phyloP scores from a whole-genome alignment of 2,329 filamentous ascomycete species.

The Talaromyces sp. region DNA sequence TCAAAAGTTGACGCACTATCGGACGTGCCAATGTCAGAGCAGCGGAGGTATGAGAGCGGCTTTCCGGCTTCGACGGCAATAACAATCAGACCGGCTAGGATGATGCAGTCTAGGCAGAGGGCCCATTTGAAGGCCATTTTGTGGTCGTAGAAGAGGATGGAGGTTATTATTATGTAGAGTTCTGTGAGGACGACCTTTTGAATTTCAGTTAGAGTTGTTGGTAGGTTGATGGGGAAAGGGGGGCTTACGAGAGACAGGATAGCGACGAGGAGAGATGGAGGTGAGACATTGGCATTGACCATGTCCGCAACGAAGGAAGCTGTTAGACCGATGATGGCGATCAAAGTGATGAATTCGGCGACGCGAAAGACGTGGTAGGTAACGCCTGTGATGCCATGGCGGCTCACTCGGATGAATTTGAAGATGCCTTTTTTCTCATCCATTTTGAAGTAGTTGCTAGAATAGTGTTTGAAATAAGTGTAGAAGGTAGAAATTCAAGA shows the following conservation, averaged over 20 bases:
- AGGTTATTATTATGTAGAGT: slow-evolving; percentile 75
- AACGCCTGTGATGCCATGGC: slow-evolving; percentile 70
- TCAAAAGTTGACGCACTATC: slow-evolving; percentile 52
- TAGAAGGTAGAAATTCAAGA: neutral
- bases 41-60: slow-evolving; percentile 76
- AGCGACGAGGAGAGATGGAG: slow-evolving; percentile 67
- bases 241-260: slow-evolving; percentile 16
- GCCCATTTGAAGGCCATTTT: slow-evolving; percentile 72
- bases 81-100: slow-evolving; percentile 75
- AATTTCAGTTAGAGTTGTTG: slow-evolving; percentile 24
- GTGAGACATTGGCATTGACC: slow-evolving; percentile 61
- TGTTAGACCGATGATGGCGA: slow-evolving; percentile 75
- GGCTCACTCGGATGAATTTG: slow-evolving; percentile 24
- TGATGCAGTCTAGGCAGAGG: slow-evolving; percentile 62
- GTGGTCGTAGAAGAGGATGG: slow-evolving; percentile 76
- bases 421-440: neutral
- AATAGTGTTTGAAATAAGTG: neutral
- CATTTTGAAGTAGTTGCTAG: neutral
- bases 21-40: slow-evolving; percentile 55
- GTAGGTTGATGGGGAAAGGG: neutral
- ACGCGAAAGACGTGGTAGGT: slow-evolving; percentile 73
- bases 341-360: slow-evolving; percentile 68
- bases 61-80: slow-evolving; percentile 75
- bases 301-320: slow-evolving; percentile 81
- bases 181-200: slow-evolving; percentile 70